Base-by-base conservation (phyloP, 208 protist species). In the Trichomonas gallinae region DNA sequence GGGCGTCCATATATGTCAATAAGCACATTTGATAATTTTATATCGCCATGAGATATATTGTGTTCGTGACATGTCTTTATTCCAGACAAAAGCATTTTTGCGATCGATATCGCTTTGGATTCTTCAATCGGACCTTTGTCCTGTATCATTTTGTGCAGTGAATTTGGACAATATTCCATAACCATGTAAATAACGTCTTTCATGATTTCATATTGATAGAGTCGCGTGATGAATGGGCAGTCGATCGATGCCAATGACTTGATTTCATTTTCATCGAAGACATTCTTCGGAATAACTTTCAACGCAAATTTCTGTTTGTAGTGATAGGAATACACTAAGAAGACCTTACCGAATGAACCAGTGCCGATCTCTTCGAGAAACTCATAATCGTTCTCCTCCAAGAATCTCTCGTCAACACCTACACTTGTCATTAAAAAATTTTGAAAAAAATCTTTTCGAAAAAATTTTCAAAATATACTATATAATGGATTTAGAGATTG, bases 231-330 rank as follows among this genome's bases (percentile, higher is more conserved):
- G 93, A 97, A 96, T 13, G 97, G 97, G 91, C 97, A 97, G 34
- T 63, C 96, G 0, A 98, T 40, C 21, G 96, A 98, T n/a, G 97
- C 97, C 31, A 98, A 96, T 26, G 98, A 44, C 38, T 97, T 96
- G 82, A 98, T 97, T 88, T 98, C 98, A 89, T 98, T 98, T 38
- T 98, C 96, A 21, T 72, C 58, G 58, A 72, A 72, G 26, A 72
- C 58, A 4, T 72, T 72, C 21, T n/a, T 72, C 26, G 58, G 58
- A n/a, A 72, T 72, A n/a, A 72, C 26, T 26, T 72, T 72, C 26
- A 72, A n/a, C 2, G 58, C 58, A 21, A 72, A 72, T 72, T 72
- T 72, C 26, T 72, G 58, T 21, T 72, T 72, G 26, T 72, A 72
- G 2, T 72, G 58, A 26, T 72, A 72, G 26, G 58, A 72, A 72